Conservation (phyloP, 208 protist genomes). For the Acanthamoeba healyi region DNA sequence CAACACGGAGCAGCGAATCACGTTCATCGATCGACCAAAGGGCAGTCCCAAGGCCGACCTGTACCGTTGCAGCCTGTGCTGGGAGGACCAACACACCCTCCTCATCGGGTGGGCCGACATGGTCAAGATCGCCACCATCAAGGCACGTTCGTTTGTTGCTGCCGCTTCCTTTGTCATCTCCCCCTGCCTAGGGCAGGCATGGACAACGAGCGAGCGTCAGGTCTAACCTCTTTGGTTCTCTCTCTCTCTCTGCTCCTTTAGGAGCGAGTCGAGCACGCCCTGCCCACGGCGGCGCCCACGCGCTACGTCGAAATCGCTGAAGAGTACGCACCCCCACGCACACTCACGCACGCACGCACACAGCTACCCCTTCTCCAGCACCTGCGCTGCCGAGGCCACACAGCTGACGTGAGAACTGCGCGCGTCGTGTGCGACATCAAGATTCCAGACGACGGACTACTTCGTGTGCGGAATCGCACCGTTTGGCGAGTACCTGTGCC, state of each 20-base stretch:
- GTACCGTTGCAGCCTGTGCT: slow-evolving; percentile 87
- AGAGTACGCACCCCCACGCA: not conserved
- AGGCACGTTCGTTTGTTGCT: not conserved
- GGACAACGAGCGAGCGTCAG: not conserved
- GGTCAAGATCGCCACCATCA: slow-evolving; percentile 87
- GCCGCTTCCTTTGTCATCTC: too few species aligned
- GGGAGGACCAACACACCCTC: slow-evolving; percentile 85
- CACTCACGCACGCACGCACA: too few species aligned
- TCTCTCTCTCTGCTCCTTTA: not conserved
- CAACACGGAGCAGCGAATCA: slow-evolving; percentile 87
- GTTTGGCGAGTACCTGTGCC: slow-evolving; percentile 87
- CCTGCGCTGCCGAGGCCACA: too few species aligned
- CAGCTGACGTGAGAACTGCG: too few species aligned
- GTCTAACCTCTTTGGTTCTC: not conserved
- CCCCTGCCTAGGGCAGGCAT: not conserved
- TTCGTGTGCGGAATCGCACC: slow-evolving; percentile 89
- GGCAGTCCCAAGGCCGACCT: slow-evolving; percentile 83
- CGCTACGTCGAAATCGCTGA: slow-evolving; percentile 71
- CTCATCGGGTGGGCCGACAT: slow-evolving; percentile 92
- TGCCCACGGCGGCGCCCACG: not conserved
- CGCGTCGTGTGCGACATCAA: not conserved
- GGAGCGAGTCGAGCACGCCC: not conserved
- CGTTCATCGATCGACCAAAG: slow-evolving; percentile 87
- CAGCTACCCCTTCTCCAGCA: too few species aligned
- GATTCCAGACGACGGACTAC: slow-evolving; percentile 88